Evolutionary conservation across 179 eudicot species (phyloP), one percentile per base, ranked within the genome.

Genomic region (Silene coronaria): DNA sequence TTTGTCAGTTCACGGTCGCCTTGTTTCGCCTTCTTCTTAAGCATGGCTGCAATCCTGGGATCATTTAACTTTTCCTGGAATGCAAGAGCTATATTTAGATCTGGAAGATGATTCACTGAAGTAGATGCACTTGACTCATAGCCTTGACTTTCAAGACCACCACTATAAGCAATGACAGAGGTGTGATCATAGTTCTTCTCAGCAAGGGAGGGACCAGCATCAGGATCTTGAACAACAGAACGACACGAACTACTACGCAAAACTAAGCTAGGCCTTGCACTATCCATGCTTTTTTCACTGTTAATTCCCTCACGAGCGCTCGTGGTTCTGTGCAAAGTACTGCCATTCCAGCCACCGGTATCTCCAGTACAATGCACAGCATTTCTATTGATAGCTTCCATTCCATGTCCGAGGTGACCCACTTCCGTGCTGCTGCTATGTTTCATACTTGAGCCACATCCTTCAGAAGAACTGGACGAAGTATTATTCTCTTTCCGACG

Each of bases 361-460:
- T 90, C 98, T 81, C 89, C 88, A 65, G 89, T 80, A 86, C 89
- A 85, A 72, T 82, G 95, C 61, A 76, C 85, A 22, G 85, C 83
- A 77, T 74, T 76, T 81, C 71, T 83, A 72, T 61, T 75, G 13
- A 51, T 36, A 77, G 79, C 70, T 48, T 85, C 88, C 67, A 78
- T 79, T 30, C 86, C 88, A 84, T 83, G 86, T 75, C 91, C 91
- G 70, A 92, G 96, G 79, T 95, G 90, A 77, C 90, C 95, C 73
- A 84, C 92, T 84, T 92, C 99, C 72, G 97, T 96, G 76, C 99
- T 92, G 77, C 99, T 95, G 79, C 99, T 95, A 30, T 90, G 97
- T 83, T 94, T 94, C 82, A 92, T 85, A 82, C 97, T 90, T 62
- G 98, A 94, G 42, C 87, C 97, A 79, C 97, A 89, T 68, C 90